Percentiles rank a stretch among this genome's conserved stretches.
Evolutionary conservation across 2,329 filamentous ascomycete genomes (phyloP).

Genomic region (Neurospora crassa): DNA sequence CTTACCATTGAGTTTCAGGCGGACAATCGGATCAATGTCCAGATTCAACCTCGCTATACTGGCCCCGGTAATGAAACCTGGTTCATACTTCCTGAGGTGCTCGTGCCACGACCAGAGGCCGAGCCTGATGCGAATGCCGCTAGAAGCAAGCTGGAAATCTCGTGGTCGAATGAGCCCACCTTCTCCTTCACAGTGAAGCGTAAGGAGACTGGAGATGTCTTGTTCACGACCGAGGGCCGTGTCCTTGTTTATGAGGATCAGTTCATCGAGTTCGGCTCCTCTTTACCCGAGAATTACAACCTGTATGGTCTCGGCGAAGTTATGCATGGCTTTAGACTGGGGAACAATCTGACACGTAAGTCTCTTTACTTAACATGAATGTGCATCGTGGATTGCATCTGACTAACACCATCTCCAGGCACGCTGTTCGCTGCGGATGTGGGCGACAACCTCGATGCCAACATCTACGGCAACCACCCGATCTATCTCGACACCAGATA

Average conservation of each 20-base stretch:
- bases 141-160: constrained; percentile 44
- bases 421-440: constrained; percentile 55
- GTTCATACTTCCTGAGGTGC: constrained; percentile 55
- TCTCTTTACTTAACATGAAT: neutral
- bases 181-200: constrained; percentile 60
- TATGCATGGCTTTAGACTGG: constrained; percentile 61
- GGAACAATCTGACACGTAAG: constrained; percentile 59
- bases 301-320: constrained; percentile 66
- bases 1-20: constrained; percentile 61
- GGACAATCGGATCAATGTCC: constrained; percentile 54
- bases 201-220: constrained; percentile 48
- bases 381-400: neutral
- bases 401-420: constrained; percentile 19
- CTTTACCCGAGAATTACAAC: constrained; percentile 62
- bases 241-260: constrained; percentile 66
- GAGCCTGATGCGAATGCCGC: constrained; percentile 32
- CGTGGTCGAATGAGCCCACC: constrained; percentile 44
- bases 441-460: constrained; percentile 54
- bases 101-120: constrained; percentile 47
- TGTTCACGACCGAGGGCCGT: constrained; percentile 57
- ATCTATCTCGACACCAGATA: constrained; percentile 76
- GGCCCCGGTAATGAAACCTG: constrained; percentile 52
- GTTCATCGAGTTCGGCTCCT: constrained; percentile 63
- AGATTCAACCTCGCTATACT: constrained; percentile 58
- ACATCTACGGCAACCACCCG: constrained; percentile 68